These are phyloP conservation scores for Saccharomycopsis sp. DNA, from an alignment of 805 yeast species.

Conservation along the genomic window DNA sequence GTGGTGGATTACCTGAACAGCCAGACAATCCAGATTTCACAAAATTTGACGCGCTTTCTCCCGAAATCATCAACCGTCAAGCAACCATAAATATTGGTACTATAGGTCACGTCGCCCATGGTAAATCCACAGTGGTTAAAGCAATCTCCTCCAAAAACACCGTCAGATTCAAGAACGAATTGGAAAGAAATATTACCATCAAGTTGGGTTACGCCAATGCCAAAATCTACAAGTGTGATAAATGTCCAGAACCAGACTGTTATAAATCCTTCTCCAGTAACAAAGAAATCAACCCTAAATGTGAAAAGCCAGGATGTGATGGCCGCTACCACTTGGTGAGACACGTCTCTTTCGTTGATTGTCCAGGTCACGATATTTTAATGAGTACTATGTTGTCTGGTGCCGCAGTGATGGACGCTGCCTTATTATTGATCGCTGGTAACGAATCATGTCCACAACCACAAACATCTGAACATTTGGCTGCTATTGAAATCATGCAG, in stretches of 20 bases:
- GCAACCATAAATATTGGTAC: conserved; percentile 99
- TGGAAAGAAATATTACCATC: conserved; percentile 98
- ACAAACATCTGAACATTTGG: conserved; percentile 97
- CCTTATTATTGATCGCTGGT: conserved; percentile 91
- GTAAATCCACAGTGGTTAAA: conserved; percentile 87
- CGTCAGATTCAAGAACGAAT: conserved; percentile 97
- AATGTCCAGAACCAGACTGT: conserved; percentile 90
- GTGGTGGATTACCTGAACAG: conserved; percentile 98
- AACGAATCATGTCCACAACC: conserved; percentile 99
- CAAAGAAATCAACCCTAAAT: conserved; percentile 89
- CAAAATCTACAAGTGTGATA: conserved; percentile 88
- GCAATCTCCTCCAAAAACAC: conserved; percentile 99
- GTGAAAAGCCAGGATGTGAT: conserved; percentile 80
- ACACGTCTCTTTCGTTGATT: conserved; percentile 97
- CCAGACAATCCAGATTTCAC: conserved; percentile 84
- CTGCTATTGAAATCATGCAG: conserved; percentile 99
- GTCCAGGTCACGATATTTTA: conserved; percentile 99
- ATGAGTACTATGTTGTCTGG: conserved; percentile 99
- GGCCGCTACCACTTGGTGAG: conserved; percentile 87
- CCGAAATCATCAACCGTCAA: conserved; percentile 96
- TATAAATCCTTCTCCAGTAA: conserved; percentile 92
- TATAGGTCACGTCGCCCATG: conserved; percentile 94
- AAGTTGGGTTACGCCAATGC: conserved; percentile 99
- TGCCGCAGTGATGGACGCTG: conserved; percentile 99
- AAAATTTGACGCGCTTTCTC: conserved; percentile 76